Base-by-base conservation (phyloP, 352 stramenopile genomes). In the Phytophthora podocarpi region DNA sequence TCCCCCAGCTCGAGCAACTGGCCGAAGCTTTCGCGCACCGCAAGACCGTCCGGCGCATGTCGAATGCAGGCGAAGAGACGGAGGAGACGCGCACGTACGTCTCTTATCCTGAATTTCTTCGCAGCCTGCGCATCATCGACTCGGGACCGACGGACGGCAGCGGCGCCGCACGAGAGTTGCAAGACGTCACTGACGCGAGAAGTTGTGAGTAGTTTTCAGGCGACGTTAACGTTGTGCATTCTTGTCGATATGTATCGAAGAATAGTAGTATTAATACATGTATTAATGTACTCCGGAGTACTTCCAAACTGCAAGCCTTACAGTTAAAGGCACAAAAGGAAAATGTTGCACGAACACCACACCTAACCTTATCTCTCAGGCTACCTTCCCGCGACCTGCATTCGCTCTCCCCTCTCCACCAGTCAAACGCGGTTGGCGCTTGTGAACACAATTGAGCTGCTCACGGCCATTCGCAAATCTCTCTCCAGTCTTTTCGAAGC, bases 51-150 rank as follows among this genome's bases (percentile, higher is more conserved):
- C 69, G 64, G 2, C 52, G 55, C 27, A 23, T 70, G 49, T 70
- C 59, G 11, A 58, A 50, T 4, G 42, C 50, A 11, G 62, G 66
- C 9, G 55, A 68, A 40, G 42, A 71, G 21, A 70, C 32, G 16
- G 58, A 72, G 48, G 81, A 54, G 42, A 73, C 24, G 23, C 56
- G 62, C 3, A 57, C 64, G 37, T 84, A 71, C 28, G 75, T 93
- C 5, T 85, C 74, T n/a, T 93, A 93, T 28, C 80, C 84, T 1
- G 71, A 78, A 7, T 93, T 93, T 56, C 64, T 93, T 5, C 80
- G 80, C 34, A 90, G 81, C 24, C 75, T 93, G 24, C 79, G 78
- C 9, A 85, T 91, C 40, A 79, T 86, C 24, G 79, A 89, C 58
- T 64, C 64, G 1, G 80, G 67, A 7, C 58, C 62, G 32, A 59